Evolutionary conservation across 441 rosid genomes (phyloP).

Genomic region (Flueggea neowawraea): DNA sequence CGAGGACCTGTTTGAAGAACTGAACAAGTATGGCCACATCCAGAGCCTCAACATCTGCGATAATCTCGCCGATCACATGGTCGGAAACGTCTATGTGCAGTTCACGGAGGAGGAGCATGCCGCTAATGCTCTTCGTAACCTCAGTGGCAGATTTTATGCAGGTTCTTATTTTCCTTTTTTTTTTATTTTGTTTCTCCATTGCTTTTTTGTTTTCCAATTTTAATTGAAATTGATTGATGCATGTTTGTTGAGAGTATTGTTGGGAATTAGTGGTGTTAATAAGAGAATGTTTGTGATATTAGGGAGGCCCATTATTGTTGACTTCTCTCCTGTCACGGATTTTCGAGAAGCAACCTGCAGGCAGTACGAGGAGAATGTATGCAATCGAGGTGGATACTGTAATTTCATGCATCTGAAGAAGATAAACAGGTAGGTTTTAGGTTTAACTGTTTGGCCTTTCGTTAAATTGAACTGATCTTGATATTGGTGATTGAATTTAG

Average conservation of each 20-base stretch:
- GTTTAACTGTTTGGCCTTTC: background rate
- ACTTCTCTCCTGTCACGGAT: conserved; percentile 81
- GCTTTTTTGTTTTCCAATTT: background rate
- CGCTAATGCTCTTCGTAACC: conserved; percentile 57
- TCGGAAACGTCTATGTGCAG: conserved; percentile 84
- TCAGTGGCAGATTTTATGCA: conserved; percentile 66
- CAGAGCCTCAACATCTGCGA: conserved; percentile 80
- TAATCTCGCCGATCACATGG: conserved; percentile 82
- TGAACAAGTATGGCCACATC: conserved; percentile 61
- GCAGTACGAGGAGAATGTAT: conserved; percentile 76
- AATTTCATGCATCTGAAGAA: conserved; percentile 69
- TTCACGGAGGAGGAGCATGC: conserved; percentile 88
- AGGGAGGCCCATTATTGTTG: conserved; percentile 82
- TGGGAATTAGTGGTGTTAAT: background rate
- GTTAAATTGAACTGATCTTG: background rate
- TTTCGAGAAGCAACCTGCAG: conserved; percentile 87
- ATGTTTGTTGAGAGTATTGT: no score
- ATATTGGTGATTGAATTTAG: background rate
- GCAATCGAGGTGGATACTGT: conserved; percentile 73
- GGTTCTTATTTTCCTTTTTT: conserved; percentile 20
- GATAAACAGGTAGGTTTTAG: conserved; percentile 38
- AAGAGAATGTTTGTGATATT: background rate
- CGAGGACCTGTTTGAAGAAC: conserved; percentile 56
- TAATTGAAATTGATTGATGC: no score
- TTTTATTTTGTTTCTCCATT: background rate